Evolutionary conservation across 2,329 filamentous ascomycete species (phyloP).

Genomic region (Arachnomyces sp.): DNA sequence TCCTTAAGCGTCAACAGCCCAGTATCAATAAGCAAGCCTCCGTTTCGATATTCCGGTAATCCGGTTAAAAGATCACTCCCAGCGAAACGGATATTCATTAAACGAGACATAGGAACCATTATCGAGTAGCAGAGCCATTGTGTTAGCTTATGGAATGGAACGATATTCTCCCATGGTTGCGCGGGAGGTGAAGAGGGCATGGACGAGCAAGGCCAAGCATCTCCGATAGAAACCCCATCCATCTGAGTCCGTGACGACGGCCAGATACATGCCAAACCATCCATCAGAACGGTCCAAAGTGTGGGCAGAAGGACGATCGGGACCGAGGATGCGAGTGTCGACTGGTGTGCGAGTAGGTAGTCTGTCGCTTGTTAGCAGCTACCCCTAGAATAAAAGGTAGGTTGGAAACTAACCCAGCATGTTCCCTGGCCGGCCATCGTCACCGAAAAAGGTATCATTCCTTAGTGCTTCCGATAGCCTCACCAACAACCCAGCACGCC

Average conservation of each 20-base stretch:
- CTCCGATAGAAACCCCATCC: constrained; percentile 77
- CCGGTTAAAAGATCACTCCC: constrained; percentile 77
- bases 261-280: constrained; percentile 81
- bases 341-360: constrained; percentile 83
- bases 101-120: constrained; percentile 79
- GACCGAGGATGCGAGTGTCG: constrained; percentile 78
- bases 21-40: constrained; percentile 76
- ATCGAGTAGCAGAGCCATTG: constrained; percentile 93
- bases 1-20: constrained; percentile 70
- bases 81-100: constrained; percentile 72
- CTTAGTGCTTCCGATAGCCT: constrained; percentile 67
- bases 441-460: constrained; percentile 76
- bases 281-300: constrained; percentile 84
- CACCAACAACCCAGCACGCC: constrained; percentile 69
- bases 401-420: constrained; percentile 63
- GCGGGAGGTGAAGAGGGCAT: constrained; percentile 64
- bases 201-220: constrained; percentile 83
- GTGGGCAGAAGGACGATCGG: constrained; percentile 81
- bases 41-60: constrained; percentile 85
- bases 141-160: constrained; percentile 88
- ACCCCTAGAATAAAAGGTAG: background rate
- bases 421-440: constrained; percentile 77
- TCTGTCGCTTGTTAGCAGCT: constrained; percentile 44
- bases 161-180: constrained; percentile 67
- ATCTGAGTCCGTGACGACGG: constrained; percentile 76